Base-by-base conservation (phyloP, 306 rosid species). In the Dryas drummondii region DNA sequence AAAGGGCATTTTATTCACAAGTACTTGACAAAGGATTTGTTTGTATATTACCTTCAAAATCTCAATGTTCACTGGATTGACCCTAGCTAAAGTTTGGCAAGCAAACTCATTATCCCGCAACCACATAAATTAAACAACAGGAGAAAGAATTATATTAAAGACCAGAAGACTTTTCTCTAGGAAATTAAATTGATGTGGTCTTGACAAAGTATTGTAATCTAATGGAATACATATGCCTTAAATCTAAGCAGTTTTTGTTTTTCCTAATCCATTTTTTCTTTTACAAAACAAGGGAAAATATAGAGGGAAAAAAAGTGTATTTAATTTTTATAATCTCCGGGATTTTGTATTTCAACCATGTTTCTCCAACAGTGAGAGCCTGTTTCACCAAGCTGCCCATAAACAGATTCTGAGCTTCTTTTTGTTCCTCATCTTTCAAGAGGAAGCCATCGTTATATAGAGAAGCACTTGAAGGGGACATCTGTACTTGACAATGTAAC, bases 41-140 rank as follows among this genome's bases (percentile, higher is more conserved):
- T 70, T 70, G 55, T 55, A 74, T 22, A 37, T 78, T 87, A 91
- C 97, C 97, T 82, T 91, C 83, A 94, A 79, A 66, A 89, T 74
- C 85, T 91, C 98, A 81, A 94, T 91, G 77, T 85, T 90, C 76
- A 94, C 96, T 26, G 97, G 98, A 84, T 94, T 94, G 73, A 91
- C 92, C 48, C 97, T 97, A 27, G 97, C 98, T 77, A 94, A 82
- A 73, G 91, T 9, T 76, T 94, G 98, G 56, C 97, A 85, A 4
- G 97, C 93, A 86, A 94, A 94, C 80, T 94, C 97, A 19, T 88
- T 83, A 77, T 94, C 97, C 40, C 97, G 72, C 87, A n/a, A 66
- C 60, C 71, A 58, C 37, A 80, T 11, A 72, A 58, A 72, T 57
- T 54, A 7, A 68, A 49, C 64, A 71, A 44, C 14, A 56, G 22